Percentiles rank a stretch among this genome's conserved stretches.
These are phyloP conservation scores for Oidiodendron maius DNA, from an alignment of 495 filamentous ascomycete genomes.

Conservation along the genomic window DNA sequence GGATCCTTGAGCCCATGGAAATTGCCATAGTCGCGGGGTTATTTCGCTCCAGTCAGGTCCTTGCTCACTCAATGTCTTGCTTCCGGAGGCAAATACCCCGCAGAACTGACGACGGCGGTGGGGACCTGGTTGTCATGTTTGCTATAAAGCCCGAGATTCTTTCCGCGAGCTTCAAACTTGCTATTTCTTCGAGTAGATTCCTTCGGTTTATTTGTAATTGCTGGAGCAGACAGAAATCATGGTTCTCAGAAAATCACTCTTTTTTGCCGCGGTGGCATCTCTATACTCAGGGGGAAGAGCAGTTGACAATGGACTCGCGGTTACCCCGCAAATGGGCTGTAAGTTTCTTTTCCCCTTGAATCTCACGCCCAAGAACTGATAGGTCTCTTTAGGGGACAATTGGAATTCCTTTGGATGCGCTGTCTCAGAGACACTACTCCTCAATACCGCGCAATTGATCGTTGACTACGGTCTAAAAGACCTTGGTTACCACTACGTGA, in stretches of 20 bases:
- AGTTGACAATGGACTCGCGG: conserved; percentile 22
- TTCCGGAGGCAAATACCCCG: too few relatives aligned
- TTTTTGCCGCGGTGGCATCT: conserved; percentile 2
- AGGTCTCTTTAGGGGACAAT: conserved; percentile 21
- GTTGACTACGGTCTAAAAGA: conserved; percentile 50
- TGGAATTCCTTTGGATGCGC: conserved; percentile 53
- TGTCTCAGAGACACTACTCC: conserved; percentile 42
- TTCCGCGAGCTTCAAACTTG: too few relatives aligned
- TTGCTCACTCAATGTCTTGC: too few relatives aligned
- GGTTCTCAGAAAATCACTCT: conserved; percentile 7
- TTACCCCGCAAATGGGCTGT: conserved; percentile 24
- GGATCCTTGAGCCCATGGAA: too few relatives aligned
- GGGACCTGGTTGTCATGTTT: too few relatives aligned
- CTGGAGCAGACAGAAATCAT: conserved; percentile 1
- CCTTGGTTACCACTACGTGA: conserved; percentile 63
- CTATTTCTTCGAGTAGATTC: too few relatives aligned
- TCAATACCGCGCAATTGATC: conserved; percentile 40
- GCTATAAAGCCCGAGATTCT: too few relatives aligned
- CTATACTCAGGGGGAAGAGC: conserved; percentile 9
- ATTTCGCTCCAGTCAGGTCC: too few relatives aligned
- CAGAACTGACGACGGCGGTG: too few relatives aligned
- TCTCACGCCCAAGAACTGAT: neutral
- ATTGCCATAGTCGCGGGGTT: too few relatives aligned
- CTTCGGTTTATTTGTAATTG: neutral
- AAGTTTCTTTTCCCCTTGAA: neutral